Percentiles rank a stretch among this genome's conserved stretches.
These are phyloP conservation scores for Aureoboletus auriporus DNA, from an alignment of 768 basidiomycete genomes.

Conservation along the genomic window DNA sequence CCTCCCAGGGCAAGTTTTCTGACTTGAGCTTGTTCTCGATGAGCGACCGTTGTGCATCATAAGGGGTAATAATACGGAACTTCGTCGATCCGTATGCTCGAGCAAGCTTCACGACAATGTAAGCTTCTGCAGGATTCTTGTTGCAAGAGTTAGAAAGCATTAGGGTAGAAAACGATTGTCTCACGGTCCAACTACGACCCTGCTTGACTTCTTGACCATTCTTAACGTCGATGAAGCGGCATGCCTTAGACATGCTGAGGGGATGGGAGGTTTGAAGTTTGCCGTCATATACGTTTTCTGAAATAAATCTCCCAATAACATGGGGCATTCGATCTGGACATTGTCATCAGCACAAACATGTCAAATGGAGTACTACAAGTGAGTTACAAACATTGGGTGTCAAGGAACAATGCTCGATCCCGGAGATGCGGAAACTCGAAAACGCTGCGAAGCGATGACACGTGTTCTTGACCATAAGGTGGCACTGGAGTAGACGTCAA, in stretches of 20 bases:
- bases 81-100: constrained; percentile 41
- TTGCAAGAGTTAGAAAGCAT: constrained; percentile 4
- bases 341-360: background rate
- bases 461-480: constrained; percentile 71
- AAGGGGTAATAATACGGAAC: constrained; percentile 74
- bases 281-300: constrained; percentile 54
- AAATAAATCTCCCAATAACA: constrained; percentile 69
- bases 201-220: constrained; percentile 26
- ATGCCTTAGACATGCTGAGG: constrained; percentile 30
- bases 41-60: constrained; percentile 60
- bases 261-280: constrained; percentile 56
- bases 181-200: constrained; percentile 36
- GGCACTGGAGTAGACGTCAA: constrained; percentile 48
- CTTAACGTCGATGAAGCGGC: constrained; percentile 36
- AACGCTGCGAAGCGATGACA: constrained; percentile 62
- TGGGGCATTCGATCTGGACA: constrained; percentile 76
- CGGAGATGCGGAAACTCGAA: constrained; percentile 68
- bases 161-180: background rate
- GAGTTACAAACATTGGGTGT: constrained; percentile 63
- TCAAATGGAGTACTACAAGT: background rate
- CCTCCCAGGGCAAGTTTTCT: constrained; percentile 47
- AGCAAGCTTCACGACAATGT: constrained; percentile 52
- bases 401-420: constrained; percentile 45
- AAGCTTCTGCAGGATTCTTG: constrained; percentile 59
- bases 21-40: constrained; percentile 55